A percentile compares a stretch with the other conserved stretches of the same genome.
Evolutionary conservation across 2,329 filamentous ascomycete genomes (phyloP).

Genomic region (Nothophaeocryptopus gaeumannii): DNA sequence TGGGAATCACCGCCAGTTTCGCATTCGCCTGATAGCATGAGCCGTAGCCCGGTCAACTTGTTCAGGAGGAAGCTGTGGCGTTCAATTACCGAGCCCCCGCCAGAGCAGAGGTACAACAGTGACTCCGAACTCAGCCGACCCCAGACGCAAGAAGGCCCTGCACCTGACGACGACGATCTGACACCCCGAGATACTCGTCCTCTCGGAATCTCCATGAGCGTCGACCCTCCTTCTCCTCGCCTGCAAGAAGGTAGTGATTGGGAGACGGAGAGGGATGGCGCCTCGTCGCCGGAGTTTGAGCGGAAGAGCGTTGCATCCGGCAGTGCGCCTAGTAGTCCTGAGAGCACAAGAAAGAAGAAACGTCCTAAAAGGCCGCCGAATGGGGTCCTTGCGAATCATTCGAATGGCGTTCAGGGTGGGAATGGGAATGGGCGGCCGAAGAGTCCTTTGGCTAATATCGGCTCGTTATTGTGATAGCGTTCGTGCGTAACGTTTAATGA

Average conservation of each 20-base stretch:
- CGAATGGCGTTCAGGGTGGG: neutral
- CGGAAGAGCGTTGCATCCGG: neutral
- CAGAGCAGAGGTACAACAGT: constrained; percentile 6
- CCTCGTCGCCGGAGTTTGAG: neutral
- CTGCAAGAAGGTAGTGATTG: neutral
- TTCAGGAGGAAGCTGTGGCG: constrained; percentile 36
- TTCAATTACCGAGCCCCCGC: constrained; percentile 27
- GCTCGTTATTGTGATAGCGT: constrained; percentile 9
- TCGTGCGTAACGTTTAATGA: constrained; percentile 1
- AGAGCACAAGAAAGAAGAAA: constrained; percentile 15
- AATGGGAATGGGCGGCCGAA: constrained; percentile 11
- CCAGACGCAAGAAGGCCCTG: constrained; percentile 10
- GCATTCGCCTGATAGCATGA: constrained; percentile 30
- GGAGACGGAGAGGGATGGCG: constrained; percentile 4
- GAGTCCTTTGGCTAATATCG: constrained; percentile 21
- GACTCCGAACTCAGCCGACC: constrained; percentile 16
- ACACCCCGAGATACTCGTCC: constrained; percentile 10
- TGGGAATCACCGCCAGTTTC: constrained; percentile 38
- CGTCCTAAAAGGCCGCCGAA: constrained; percentile 10
- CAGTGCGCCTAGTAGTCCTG: constrained; percentile 2
- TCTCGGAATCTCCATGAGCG: constrained; percentile 2
- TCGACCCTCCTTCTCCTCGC: neutral
- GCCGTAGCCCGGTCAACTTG: constrained; percentile 29
- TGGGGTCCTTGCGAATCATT: constrained; percentile 3
- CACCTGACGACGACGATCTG: constrained; percentile 9